These are phyloP conservation scores for Phytophthora foliorum DNA, from an alignment of 352 stramenopile genomes.

Conservation along the genomic window DNA sequence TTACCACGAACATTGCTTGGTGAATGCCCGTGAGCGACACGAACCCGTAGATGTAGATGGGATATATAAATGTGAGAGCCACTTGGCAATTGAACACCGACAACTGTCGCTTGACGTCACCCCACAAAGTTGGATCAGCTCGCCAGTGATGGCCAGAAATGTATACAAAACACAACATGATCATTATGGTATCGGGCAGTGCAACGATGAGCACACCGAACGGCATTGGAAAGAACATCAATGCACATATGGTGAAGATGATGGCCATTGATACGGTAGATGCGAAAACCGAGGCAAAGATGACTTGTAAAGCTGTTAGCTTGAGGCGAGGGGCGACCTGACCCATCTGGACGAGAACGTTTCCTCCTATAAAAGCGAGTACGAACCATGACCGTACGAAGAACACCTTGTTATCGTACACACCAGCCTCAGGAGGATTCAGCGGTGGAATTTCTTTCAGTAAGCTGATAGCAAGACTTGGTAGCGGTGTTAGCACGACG, in stretches of 20 bases:
- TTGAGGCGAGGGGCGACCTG: slow-evolving; percentile 27
- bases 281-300: slow-evolving; percentile 6
- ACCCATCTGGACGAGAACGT: slow-evolving; percentile 28
- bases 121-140: slow-evolving; percentile 16
- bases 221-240: slow-evolving; percentile 47
- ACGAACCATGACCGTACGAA: slow-evolving; percentile 29
- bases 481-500: slow-evolving; percentile 18
- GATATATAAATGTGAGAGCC: slow-evolving; percentile 46
- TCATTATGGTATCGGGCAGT: slow-evolving; percentile 12
- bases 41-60: slow-evolving; percentile 55
- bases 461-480: slow-evolving; percentile 25
- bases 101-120: slow-evolving; percentile 28
- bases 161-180: slow-evolving; percentile 20
- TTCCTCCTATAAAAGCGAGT: slow-evolving; percentile 22
- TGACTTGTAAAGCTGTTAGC: slow-evolving; percentile 16
- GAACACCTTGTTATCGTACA: slow-evolving; percentile 24
- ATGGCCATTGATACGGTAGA: slow-evolving; percentile 6
- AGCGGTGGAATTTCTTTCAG: slow-evolving; percentile 27
- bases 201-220: slow-evolving; percentile 45
- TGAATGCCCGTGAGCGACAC: slow-evolving; percentile 21
- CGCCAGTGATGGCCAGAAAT: slow-evolving; percentile 24
- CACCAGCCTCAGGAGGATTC: slow-evolving; percentile 21
- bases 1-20: slow-evolving; percentile 42
- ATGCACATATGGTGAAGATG: slow-evolving; percentile 19
- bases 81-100: slow-evolving; percentile 31